A percentile compares a stretch with the other conserved stretches of the same genome.
phyloP scores from a whole-genome alignment of 2,329 filamentous ascomycete species.

The Diplodia sapinea region DNA sequence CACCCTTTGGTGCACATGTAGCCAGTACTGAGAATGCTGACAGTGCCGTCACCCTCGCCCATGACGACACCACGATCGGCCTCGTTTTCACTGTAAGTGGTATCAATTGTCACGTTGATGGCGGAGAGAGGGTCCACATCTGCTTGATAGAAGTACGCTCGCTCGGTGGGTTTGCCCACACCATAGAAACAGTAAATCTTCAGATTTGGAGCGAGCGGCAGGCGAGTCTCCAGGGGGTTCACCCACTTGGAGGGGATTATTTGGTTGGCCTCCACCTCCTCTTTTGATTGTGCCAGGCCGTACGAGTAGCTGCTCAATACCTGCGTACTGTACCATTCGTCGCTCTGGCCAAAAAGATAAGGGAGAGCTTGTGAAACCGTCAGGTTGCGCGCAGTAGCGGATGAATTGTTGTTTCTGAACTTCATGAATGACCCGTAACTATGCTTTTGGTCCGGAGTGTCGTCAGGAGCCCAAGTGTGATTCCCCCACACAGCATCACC shows the following conservation, averaged over 20 bases:
- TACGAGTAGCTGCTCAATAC: conserved; percentile 81
- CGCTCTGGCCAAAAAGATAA: conserved; percentile 78
- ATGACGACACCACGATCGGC: conserved; percentile 90
- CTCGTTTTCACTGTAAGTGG: conserved; percentile 53
- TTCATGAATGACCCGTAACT: conserved; percentile 84
- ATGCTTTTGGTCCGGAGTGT: conserved; percentile 71
- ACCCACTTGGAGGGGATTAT: conserved; percentile 76
- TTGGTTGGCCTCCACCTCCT: conserved; percentile 74
- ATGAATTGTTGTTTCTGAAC: conserved; percentile 70
- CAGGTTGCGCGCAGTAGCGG: conserved; percentile 65
- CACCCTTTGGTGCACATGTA: conserved; percentile 98
- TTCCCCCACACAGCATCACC: conserved; percentile 97
- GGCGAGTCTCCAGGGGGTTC: conserved; percentile 86
- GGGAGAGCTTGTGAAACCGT: conserved; percentile 78
- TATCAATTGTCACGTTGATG: conserved; percentile 67
- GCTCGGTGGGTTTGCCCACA: conserved; percentile 90
- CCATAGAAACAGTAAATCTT: conserved; percentile 99
- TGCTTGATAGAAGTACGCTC: conserved; percentile 86
- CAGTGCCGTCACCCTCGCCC: conserved; percentile 95
- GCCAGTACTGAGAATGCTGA: conserved; percentile 86
- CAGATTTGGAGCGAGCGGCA: conserved; percentile 84
- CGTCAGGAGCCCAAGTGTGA: conserved; percentile 83
- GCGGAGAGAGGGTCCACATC: conserved; percentile 70
- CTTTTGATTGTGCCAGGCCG: conserved; percentile 79
- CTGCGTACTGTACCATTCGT: conserved; percentile 83